A percentile compares a stretch with the other conserved stretches of the same genome.
Conservation (phyloP, 768 basidiomycete genomes). For the Naganishia onofrii region DNA sequence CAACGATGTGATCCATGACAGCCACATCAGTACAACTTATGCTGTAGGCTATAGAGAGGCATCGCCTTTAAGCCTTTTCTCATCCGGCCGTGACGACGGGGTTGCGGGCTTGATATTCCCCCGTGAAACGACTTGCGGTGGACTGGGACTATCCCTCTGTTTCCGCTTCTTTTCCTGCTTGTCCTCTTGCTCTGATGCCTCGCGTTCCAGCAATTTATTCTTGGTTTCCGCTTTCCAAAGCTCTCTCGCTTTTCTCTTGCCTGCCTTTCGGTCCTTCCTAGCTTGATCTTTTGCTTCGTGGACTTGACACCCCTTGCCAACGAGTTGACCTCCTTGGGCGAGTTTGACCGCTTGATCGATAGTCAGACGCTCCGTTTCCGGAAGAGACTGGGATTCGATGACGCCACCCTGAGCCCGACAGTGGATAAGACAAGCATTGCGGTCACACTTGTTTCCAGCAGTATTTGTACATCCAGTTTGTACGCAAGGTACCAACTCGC, state of each 20-base stretch:
- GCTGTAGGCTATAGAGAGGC: neutral
- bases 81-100: slow-evolving; percentile 14
- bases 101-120: neutral
- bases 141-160: slow-evolving; percentile 8
- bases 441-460: slow-evolving; percentile 44
- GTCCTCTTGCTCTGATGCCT: neutral
- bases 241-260: slow-evolving; percentile 36
- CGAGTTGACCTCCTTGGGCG: slow-evolving; percentile 35
- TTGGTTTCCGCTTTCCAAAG: slow-evolving; percentile 19
- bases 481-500: neutral
- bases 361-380: slow-evolving; percentile 30
- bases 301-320: slow-evolving; percentile 48
- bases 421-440: slow-evolving; percentile 46
- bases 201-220: neutral
- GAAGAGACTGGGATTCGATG: slow-evolving; percentile 9
- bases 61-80: slow-evolving; percentile 24
- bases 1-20: no score
- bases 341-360: slow-evolving; percentile 32
- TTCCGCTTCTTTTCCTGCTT: slow-evolving; percentile 21
- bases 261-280: slow-evolving; percentile 40
- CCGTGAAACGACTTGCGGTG: neutral
- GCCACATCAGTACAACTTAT: no score
- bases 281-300: slow-evolving; percentile 51
- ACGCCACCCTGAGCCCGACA: slow-evolving; percentile 43
- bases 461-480: slow-evolving; percentile 35